These are phyloP conservation scores for Triticum timopheevii DNA, from an alignment of 176 grass and related monocot genomes.

Conservation along the genomic window DNA sequence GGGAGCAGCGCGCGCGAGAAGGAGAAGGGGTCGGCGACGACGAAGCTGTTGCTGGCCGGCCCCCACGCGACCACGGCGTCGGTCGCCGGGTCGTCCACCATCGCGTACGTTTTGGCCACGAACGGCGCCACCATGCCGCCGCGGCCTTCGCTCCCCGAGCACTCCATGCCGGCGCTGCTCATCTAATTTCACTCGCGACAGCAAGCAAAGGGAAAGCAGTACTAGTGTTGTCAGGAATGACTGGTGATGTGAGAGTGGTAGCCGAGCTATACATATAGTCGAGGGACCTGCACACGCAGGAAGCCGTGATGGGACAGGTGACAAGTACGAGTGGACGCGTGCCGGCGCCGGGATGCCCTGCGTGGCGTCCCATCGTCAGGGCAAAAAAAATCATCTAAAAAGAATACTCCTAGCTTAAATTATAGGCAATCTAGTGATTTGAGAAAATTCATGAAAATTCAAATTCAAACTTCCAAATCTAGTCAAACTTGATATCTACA, in stretches of 20 bases:
- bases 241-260: background rate
- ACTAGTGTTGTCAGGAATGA: background rate
- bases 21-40: slow-evolving; percentile 72
- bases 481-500: too few species aligned
- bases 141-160: background rate
- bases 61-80: slow-evolving; percentile 75
- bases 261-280: too few species aligned
- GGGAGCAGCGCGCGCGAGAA: slow-evolving; percentile 81
- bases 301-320: slow-evolving; percentile 42
- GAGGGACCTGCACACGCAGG: too few species aligned
- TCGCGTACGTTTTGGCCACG: slow-evolving; percentile 80
- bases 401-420: too few species aligned
- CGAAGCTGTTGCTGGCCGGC: slow-evolving; percentile 71
- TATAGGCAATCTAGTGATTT: too few species aligned
- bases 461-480: too few species aligned
- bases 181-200: background rate
- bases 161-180: background rate
- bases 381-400: background rate
- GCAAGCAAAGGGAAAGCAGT: too few species aligned
- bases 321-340: slow-evolving; percentile 55
- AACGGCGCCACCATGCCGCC: slow-evolving; percentile 49
- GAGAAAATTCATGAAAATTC: too few species aligned
- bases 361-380: slow-evolving; percentile 16
- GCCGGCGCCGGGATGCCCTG: slow-evolving; percentile 14
- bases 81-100: slow-evolving; percentile 75